A percentile compares a stretch with the other conserved stretches of the same genome.
Evolutionary conservation across 305 asterid species (phyloP).

Genomic region (Fraxinus latifolia): DNA sequence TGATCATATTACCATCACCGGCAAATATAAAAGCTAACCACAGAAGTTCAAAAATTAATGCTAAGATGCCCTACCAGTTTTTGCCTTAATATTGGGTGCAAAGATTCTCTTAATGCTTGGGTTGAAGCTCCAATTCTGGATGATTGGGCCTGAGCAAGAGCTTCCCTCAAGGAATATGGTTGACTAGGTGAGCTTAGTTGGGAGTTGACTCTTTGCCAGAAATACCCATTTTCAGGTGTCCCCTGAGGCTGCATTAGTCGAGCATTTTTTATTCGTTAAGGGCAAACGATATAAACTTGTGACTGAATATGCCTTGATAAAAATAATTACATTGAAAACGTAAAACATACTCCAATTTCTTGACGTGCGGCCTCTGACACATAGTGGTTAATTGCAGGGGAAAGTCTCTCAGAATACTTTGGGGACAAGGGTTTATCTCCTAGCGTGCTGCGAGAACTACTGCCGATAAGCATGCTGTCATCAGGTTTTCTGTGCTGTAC

Average conservation of each 20-base stretch:
- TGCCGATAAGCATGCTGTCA: constrained; percentile 82
- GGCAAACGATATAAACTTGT: constrained; percentile 2
- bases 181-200: constrained; percentile 98
- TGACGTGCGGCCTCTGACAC: constrained; percentile 93
- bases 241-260: constrained; percentile 79
- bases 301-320: constrained; percentile 15
- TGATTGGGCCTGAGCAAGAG: constrained; percentile 98
- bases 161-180: constrained; percentile 97
- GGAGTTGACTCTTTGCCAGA: constrained; percentile 96
- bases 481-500: constrained; percentile 87
- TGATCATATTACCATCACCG: too few relatives aligned
- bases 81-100: constrained; percentile 96
- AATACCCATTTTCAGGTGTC: constrained; percentile 95
- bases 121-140: constrained; percentile 94
- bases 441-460: constrained; percentile 81
- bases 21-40: constrained; percentile 21
- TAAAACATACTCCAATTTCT: constrained; percentile 85
- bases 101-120: constrained; percentile 89
- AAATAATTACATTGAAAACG: constrained; percentile 22
- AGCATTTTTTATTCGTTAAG: constrained; percentile 27
- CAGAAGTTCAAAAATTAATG: constrained; percentile 16
- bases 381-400: constrained; percentile 94
- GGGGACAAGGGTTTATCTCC: constrained; percentile 81
- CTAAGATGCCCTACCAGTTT: constrained; percentile 59
- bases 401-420: constrained; percentile 90